Base-by-base conservation (phyloP, 192 early-diverging fungal species). In the Endogone sp. region DNA sequence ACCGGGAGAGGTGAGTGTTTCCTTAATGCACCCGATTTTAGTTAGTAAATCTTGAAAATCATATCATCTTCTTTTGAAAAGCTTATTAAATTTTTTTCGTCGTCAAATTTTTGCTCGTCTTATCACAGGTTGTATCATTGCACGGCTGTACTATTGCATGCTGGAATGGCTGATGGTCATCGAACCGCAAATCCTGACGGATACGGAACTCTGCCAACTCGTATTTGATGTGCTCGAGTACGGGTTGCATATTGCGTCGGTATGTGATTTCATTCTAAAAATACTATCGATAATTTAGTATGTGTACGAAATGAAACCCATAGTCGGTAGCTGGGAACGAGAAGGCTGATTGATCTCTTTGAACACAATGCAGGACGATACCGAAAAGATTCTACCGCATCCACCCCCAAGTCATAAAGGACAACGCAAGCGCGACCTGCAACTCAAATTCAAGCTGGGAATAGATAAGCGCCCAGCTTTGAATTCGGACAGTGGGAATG, bases 101-200 rank as follows among this genome's bases (percentile, higher is more conserved):
- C 11, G 60, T 21, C 20, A 56, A 73, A 24, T 69, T 71, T 24
- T 56, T 54, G 27, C 62, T 22, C 11, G n/a, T 63, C 23, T 56
- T 29, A 63, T 49, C 13, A 49, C 70, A 78, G 88, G 81, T 3
- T 63, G 74, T 11, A 87, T 90, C 26, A 79, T 92, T n/a, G 80
- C 87, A 2, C 75, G 83, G 21, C 73, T 94, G 20, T 87, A 93
- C 49, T 81, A 84, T 25, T 90, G 91, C 65, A 62, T 94, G 8
- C 71, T 84, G 2, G 86, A 90, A 31, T 95, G 92, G 93, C 49
- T 93, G n/a, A 91, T 94, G 87, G 78, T 78, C 2, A 74, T 86
- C 24, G 84, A 89, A 4, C 69, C 84, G 13, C 82, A 81, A 24
- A 64, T 91, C 3, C 78, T 93, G 65, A 79, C 82, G 2, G 81